Percentiles rank a stretch among this genome's conserved stretches.
phyloP scores from a whole-genome alignment of 2,329 filamentous ascomycete species.

The Pezicula carpinea region DNA sequence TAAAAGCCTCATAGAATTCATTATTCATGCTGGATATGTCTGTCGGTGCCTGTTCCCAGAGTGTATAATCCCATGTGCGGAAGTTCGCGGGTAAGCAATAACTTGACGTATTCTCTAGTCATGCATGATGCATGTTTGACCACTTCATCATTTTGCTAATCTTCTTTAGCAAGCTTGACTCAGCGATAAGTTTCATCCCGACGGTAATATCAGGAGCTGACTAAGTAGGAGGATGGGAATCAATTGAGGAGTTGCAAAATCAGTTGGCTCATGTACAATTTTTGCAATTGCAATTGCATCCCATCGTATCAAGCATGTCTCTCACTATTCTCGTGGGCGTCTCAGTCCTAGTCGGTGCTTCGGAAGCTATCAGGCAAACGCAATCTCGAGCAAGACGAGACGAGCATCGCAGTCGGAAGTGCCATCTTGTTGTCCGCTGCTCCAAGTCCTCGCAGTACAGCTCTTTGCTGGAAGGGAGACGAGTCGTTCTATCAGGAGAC shows the following conservation, averaged over 20 bases:
- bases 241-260: not conserved
- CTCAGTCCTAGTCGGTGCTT: constrained; percentile 41
- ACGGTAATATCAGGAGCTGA: not conserved
- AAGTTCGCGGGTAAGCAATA: not conserved
- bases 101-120: not conserved
- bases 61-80: not conserved
- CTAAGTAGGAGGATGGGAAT: not conserved
- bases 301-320: no score
- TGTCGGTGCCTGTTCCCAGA: not conserved
- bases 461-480: constrained; percentile 38
- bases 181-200: no score
- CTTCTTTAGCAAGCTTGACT: no score
- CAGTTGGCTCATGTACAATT: no score
- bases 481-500: constrained; percentile 39
- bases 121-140: not conserved
- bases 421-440: constrained; percentile 42
- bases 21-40: not conserved
- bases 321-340: constrained; percentile 17
- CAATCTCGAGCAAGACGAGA: constrained; percentile 43
- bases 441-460: constrained; percentile 38
- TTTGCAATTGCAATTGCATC: no score
- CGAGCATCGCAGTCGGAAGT: constrained; percentile 44
- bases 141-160: no score
- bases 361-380: constrained; percentile 45
- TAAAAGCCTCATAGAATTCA: not conserved